These are phyloP conservation scores for Sisymbrium altissimum DNA, from an alignment of 345 rosid genomes.

Conservation along the genomic window DNA sequence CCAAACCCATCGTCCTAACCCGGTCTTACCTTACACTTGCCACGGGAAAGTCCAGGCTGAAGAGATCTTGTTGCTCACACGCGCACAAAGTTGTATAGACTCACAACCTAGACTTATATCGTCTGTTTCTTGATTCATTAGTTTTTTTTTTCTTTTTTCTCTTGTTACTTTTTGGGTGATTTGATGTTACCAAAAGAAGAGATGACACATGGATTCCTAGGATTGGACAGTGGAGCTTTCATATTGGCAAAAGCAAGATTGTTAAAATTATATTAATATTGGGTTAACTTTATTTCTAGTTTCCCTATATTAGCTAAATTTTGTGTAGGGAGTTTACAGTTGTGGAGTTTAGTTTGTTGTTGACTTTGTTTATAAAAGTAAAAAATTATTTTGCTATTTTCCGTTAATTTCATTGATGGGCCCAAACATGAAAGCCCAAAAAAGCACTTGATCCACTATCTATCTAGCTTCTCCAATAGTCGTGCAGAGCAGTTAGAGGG, in stretches of 20 bases:
- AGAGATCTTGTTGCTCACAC: constrained; percentile 54
- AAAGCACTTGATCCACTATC: neutral
- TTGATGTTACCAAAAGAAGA: constrained; percentile 28
- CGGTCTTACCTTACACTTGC: constrained; percentile 44
- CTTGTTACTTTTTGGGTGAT: constrained; percentile 15
- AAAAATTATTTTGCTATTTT: neutral
- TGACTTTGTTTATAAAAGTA: neutral
- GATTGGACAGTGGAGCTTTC: constrained; percentile 28
- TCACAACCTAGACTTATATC: constrained; percentile 35
- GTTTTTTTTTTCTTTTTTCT: neutral
- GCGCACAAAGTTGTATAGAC: constrained; percentile 49
- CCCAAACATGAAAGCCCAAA: constrained; percentile 13
- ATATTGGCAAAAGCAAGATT: constrained; percentile 23
- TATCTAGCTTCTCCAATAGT: neutral
- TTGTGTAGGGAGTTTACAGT: constrained; percentile 4
- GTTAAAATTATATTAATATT: constrained; percentile 15
- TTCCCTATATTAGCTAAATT: constrained; percentile 29
- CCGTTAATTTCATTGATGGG: neutral
- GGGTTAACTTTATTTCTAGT: constrained; percentile 9
- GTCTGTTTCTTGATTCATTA: constrained; percentile 18
- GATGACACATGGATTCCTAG: constrained; percentile 27
- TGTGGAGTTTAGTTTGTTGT: neutral
- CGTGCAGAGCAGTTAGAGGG: neutral
- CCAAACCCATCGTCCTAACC: constrained; percentile 40
- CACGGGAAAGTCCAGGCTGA: constrained; percentile 77